These are phyloP conservation scores for Rosa rugosa DNA, from an alignment of 306 rosid genomes.

Conservation along the genomic window DNA sequence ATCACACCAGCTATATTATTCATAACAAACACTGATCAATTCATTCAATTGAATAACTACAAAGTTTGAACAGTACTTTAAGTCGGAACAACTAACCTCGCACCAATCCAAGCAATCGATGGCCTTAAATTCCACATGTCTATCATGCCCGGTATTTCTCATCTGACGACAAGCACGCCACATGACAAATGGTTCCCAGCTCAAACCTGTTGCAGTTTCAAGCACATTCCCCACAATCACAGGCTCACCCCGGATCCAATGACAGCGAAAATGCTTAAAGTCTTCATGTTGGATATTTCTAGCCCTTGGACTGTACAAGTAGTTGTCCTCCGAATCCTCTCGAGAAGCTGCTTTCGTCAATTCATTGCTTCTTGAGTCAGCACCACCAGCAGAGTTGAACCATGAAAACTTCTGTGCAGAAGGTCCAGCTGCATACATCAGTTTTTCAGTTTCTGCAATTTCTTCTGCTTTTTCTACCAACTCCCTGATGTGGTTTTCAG, in stretches of 20 bases:
- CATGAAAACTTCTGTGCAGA: slow-evolving; percentile 39
- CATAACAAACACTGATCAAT: too few species aligned
- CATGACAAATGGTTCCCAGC: slow-evolving; percentile 34
- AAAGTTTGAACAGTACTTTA: not conserved
- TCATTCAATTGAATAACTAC: not conserved
- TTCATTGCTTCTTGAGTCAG: slow-evolving; percentile 16
- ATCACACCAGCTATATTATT: not conserved
- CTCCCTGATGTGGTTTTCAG: slow-evolving; percentile 34
- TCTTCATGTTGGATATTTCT: slow-evolving; percentile 36
- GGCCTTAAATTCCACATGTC: slow-evolving; percentile 55
- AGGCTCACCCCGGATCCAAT: slow-evolving; percentile 86
- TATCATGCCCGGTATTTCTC: slow-evolving; percentile 20
- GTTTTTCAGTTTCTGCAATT: slow-evolving; percentile 39
- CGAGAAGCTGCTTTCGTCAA: slow-evolving; percentile 67
- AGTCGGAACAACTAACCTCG: slow-evolving; percentile 50
- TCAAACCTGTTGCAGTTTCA: slow-evolving; percentile 51
- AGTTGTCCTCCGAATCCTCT: slow-evolving; percentile 52
- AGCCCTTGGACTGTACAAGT: slow-evolving; percentile 61
- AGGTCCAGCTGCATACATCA: slow-evolving; percentile 27
- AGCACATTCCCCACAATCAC: slow-evolving; percentile 73
- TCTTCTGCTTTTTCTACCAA: slow-evolving; percentile 49
- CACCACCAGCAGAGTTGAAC: slow-evolving; percentile 19
- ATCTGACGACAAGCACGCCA: slow-evolving; percentile 82
- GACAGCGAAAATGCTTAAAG: slow-evolving; percentile 68
- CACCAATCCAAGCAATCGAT: slow-evolving; percentile 82